phyloP scores from a whole-genome alignment of 176 grass and related monocot genomes.

The Puya raimondii region DNA sequence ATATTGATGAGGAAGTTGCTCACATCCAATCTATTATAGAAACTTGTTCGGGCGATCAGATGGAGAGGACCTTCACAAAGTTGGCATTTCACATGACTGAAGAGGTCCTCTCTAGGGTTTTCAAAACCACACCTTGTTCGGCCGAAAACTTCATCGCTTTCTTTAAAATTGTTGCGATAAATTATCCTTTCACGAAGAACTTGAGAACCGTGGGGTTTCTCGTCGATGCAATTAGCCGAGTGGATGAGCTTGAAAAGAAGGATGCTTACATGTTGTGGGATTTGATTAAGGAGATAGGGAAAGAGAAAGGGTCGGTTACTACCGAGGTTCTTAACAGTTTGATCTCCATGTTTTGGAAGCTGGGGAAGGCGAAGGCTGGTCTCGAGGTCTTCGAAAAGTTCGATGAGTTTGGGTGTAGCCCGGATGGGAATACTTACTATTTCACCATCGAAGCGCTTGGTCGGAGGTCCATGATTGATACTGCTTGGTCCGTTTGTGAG shows the following conservation, averaged over 20 bases:
- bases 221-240: slow-evolving; percentile 34
- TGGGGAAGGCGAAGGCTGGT: slow-evolving; percentile 53
- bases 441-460: slow-evolving; percentile 60
- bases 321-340: slow-evolving; percentile 50
- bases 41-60: slow-evolving; percentile 27
- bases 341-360: slow-evolving; percentile 60
- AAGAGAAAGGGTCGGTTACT: slow-evolving; percentile 36
- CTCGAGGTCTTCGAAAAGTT: slow-evolving; percentile 78
- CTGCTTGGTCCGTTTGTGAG: slow-evolving; percentile 54
- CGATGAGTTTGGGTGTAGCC: slow-evolving; percentile 48
- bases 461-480: slow-evolving; percentile 46
- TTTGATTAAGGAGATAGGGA: slow-evolving; percentile 68
- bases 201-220: slow-evolving; percentile 46
- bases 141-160: slow-evolving; percentile 47
- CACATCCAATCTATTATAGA: slow-evolving; percentile 13
- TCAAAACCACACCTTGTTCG: slow-evolving; percentile 37
- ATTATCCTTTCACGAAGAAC: slow-evolving; percentile 36
- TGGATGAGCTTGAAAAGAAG: slow-evolving; percentile 35
- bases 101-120: slow-evolving; percentile 48
- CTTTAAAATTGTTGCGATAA: slow-evolving; percentile 44
- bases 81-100: slow-evolving; percentile 60
- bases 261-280: slow-evolving; percentile 81
- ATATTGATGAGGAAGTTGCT: slow-evolving; percentile 43
- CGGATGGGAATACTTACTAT: slow-evolving; percentile 63
- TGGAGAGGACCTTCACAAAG: slow-evolving; percentile 42